Base-by-base conservation (phyloP, 148 eudicot genomes). In the Fagopyrum esculentum region DNA sequence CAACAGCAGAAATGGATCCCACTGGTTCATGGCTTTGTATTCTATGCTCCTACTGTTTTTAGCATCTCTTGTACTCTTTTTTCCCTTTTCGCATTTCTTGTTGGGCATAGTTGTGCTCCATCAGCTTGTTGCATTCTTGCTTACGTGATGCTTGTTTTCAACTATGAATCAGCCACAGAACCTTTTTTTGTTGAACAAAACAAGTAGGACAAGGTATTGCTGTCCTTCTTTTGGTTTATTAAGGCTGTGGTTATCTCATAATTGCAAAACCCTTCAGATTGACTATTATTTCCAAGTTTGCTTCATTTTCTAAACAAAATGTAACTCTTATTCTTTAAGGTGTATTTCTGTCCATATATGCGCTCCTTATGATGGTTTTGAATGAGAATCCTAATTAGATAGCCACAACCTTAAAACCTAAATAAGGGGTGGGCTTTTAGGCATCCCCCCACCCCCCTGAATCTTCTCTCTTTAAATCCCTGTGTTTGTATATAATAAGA, bases 1-100 rank as follows among this genome's bases (percentile, higher is more conserved):
- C 79, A 80, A 76, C 77, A 64, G 82, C 48, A 22, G 75, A 74
- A 77, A 81, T 81, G 80, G 77, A 77, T 81, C 75, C 75, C 83
- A 76, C 80, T 16, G 83, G 77, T 60, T 73, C 71, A 70, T 71
- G 63, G 71, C 72, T 69, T 69, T 4, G 13, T 60, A 59, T 60
- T 52, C 70, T 26, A 29, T 54, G 44, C 30, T 45, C 71, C 19
- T 45, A 75, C 30, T 26, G 52, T 4, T 59, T 5, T 5, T 72
- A n/a, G 22, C 51, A 30, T 73, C 22, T 73, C 29, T 56, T 7
- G 16, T 56, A 35, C 40, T 2, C 40, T 35, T 35, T 35, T 35
- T 35, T 35, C 40, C 40, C 40, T 56, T n/a, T 17, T 8, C 61
- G 6, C 6, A 16, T 16, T 15, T 56, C 29, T 16, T 54, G 56